Evolutionary conservation across 2,329 filamentous ascomycete genomes (phyloP), one percentile per base, ranked within the genome.

Genomic region (Emergomyces africanus): DNA sequence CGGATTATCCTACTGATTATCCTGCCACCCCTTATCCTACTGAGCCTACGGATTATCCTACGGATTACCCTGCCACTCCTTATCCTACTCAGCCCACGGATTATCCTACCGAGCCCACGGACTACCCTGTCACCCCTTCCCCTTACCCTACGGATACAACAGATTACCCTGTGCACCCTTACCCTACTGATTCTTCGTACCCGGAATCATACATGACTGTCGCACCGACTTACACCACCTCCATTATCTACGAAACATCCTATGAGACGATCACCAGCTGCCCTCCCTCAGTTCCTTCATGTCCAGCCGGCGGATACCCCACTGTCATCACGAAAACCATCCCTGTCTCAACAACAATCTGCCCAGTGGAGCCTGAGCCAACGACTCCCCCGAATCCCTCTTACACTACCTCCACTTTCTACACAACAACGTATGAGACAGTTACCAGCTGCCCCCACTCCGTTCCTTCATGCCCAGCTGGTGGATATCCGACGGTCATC

Each of bases 331-430:
- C 81, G 1, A 76, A 80, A 60, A 82, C 79, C 6, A 68, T 85
- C 60, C 72, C 82, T 49, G 66, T 83, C 51, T 80, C 78, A 56
- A 85, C 83, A 62, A 85, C 83, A 48, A 69, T 85, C 67, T 84
- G 81, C 78, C 81, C 75, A 37, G 70, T 74, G 33, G 44, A 48
- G 10, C 20, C 44, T 10, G 44, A 48, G 23, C 44, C 44, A 25
- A 48, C 44, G 12, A 25, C 44, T 48, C 42, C 50, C 5, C 46
- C 46, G 8, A 28, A 49, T 18, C 30, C 50, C 49, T 64, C 37
- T 62, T 57, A 57, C 59, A 74, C 70, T 25, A 71, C 70, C 35
- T 74, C 73, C 2, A 73, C 74, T 33, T 66, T 74, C 20, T 74
- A 69, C 59, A 69, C 68, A 18, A 75, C 73, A 18, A 68, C 67